A percentile compares a stretch with the other conserved stretches of the same genome.
phyloP scores from a whole-genome alignment of 352 stramenopile genomes.

The Globisporangium echinulatum region DNA sequence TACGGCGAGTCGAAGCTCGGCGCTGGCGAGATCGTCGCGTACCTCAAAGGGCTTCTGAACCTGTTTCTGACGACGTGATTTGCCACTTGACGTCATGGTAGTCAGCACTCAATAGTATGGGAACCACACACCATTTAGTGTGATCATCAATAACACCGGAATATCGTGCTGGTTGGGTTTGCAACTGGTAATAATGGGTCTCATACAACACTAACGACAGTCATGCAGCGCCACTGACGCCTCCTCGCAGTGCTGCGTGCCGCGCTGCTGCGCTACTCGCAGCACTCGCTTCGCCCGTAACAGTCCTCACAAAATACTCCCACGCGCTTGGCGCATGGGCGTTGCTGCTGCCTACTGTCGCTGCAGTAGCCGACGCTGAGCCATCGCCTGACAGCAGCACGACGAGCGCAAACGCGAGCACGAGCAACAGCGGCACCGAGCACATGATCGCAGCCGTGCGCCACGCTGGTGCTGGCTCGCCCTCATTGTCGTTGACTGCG shows the following conservation, averaged over 20 bases:
- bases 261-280: slow-evolving; percentile 4
- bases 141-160: not conserved
- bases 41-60: slow-evolving; percentile 93
- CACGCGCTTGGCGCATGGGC: slow-evolving; percentile 9
- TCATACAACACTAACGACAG: too few relatives aligned
- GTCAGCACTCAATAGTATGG: too few relatives aligned
- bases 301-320: slow-evolving; percentile 10
- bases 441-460: slow-evolving; percentile 63
- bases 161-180: too few relatives aligned
- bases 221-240: too few relatives aligned
- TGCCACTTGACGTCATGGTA: not conserved
- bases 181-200: too few relatives aligned
- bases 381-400: slow-evolving; percentile 38
- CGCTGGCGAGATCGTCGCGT: slow-evolving; percentile 95
- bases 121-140: too few relatives aligned
- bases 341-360: slow-evolving; percentile 1
- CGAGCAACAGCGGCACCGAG: slow-evolving; percentile 53
- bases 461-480: slow-evolving; percentile 35
- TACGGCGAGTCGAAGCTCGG: slow-evolving; percentile 99
- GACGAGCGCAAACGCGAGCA: slow-evolving; percentile 52
- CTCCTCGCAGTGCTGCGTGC: slow-evolving; percentile 8
- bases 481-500: not conserved
- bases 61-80: slow-evolving; percentile 94
- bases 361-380: not conserved
- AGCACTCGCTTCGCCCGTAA: slow-evolving; percentile 13